A percentile compares a stretch with the other conserved stretches of the same genome.
Evolutionary conservation across 1,284 basidiomycete genomes (phyloP).

Genomic region (Uromyces viciae-fabae): DNA sequence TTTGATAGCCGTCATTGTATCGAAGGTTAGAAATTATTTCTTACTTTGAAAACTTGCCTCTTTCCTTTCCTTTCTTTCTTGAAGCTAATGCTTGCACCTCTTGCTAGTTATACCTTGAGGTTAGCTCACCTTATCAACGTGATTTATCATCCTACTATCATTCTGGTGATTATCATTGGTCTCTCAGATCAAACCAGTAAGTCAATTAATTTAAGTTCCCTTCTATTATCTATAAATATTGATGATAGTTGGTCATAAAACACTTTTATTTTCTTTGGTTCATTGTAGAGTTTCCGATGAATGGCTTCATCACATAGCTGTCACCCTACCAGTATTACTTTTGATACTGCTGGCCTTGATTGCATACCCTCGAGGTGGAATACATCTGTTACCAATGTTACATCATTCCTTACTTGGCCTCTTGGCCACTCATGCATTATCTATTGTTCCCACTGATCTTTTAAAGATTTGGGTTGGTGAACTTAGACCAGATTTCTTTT

Average conservation of each 20-base stretch:
- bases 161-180: conserved; percentile 25
- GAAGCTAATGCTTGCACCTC: neutral
- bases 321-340: conserved; percentile 32
- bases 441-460: conserved; percentile 21
- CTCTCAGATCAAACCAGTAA: conserved; percentile 28
- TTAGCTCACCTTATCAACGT: conserved; percentile 10
- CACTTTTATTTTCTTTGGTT: neutral
- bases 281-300: conserved; percentile 29
- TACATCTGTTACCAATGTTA: conserved; percentile 36
- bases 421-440: conserved; percentile 28
- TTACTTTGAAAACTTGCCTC: neutral
- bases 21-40: conserved; percentile 5
- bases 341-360: conserved; percentile 32
- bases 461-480: conserved; percentile 35
- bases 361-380: conserved; percentile 31
- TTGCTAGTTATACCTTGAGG: conserved; percentile 32
- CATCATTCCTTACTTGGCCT: conserved; percentile 41
- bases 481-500: conserved; percentile 42
- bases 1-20: conserved; percentile 26
- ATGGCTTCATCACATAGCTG: conserved; percentile 42
- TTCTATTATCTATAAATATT: neutral
- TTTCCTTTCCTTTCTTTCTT: neutral
- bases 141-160: conserved; percentile 28
- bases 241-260: too few relatives aligned
- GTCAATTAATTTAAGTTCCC: neutral